phyloP scores from a whole-genome alignment of 2,329 filamentous ascomycete genomes.

The Purpureocillium lavendulum region DNA sequence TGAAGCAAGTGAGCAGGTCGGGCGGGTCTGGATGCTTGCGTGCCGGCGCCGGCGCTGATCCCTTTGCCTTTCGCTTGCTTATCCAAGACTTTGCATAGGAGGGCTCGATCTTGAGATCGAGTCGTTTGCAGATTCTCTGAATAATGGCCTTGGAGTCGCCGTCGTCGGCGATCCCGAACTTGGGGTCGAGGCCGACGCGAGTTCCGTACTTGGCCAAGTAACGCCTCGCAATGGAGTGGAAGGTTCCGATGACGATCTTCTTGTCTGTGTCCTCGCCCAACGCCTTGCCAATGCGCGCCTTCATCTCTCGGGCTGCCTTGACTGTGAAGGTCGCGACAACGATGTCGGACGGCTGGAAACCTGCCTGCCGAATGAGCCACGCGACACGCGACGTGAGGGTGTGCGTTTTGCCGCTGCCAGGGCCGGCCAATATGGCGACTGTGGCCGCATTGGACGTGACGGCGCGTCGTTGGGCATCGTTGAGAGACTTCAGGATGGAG shows the following conservation, averaged over 20 bases:
- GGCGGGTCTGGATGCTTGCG: slow-evolving; percentile 30
- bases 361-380: slow-evolving; percentile 68
- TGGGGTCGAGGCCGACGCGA: slow-evolving; percentile 70
- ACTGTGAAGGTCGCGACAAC: slow-evolving; percentile 96
- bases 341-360: slow-evolving; percentile 74
- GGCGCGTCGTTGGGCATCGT: slow-evolving; percentile 46
- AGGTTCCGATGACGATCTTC: slow-evolving; percentile 80
- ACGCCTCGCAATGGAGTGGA: slow-evolving; percentile 83
- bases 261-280: slow-evolving; percentile 70
- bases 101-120: slow-evolving; percentile 60
- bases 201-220: slow-evolving; percentile 81
- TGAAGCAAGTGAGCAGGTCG: slow-evolving; percentile 60
- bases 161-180: slow-evolving; percentile 87
- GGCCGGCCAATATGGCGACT: slow-evolving; percentile 59
- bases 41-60: slow-evolving; percentile 34
- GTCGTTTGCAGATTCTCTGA: slow-evolving; percentile 72
- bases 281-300: slow-evolving; percentile 71
- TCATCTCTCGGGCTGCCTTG: slow-evolving; percentile 92
- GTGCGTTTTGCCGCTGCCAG: slow-evolving; percentile 82
- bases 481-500: slow-evolving; percentile 39
- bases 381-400: slow-evolving; percentile 89
- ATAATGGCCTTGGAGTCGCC: slow-evolving; percentile 73
- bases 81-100: slow-evolving; percentile 67
- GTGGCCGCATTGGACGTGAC: slow-evolving; percentile 45
- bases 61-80: slow-evolving; percentile 55